A percentile compares a stretch with the other conserved stretches of the same genome.
These are phyloP conservation scores for Sporobolomyces pararoseus DNA, from an alignment of 768 basidiomycete genomes.

Conservation along the genomic window DNA sequence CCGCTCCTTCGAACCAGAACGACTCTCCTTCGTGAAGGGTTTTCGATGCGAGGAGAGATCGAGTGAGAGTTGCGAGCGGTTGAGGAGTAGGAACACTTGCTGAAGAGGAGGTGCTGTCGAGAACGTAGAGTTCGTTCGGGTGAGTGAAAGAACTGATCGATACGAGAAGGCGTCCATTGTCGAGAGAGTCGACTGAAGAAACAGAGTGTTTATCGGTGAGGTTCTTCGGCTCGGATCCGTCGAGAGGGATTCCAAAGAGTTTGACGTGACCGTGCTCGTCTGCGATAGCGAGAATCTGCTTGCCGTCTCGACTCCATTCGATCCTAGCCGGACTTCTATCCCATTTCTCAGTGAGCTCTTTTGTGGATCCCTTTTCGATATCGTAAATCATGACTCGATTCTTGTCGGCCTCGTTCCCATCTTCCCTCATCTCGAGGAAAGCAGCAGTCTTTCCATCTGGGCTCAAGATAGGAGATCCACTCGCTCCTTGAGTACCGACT, in stretches of 20 bases:
- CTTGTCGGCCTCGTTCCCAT: slow-evolving; percentile 85
- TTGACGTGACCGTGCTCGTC: slow-evolving; percentile 76
- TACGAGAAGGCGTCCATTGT: slow-evolving; percentile 60
- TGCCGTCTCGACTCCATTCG: slow-evolving; percentile 37
- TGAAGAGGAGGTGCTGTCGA: not conserved
- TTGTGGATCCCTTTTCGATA: slow-evolving; percentile 62
- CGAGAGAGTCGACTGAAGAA: slow-evolving; percentile 31
- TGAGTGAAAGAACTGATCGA: slow-evolving; percentile 68
- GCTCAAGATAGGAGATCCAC: slow-evolving; percentile 66
- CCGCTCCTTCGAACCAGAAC: slow-evolving; percentile 85
- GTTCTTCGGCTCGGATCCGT: slow-evolving; percentile 53
- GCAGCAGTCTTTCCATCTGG: slow-evolving; percentile 66
- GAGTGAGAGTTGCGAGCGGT: slow-evolving; percentile 59
- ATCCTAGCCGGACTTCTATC: slow-evolving; percentile 62
- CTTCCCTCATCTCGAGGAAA: slow-evolving; percentile 80
- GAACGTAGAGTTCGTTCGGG: slow-evolving; percentile 73
- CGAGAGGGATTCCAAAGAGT: slow-evolving; percentile 66
- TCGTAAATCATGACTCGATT: slow-evolving; percentile 68
- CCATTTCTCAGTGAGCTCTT: slow-evolving; percentile 75
- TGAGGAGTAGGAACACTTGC: too few species aligned
- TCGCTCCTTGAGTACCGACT: slow-evolving; percentile 77
- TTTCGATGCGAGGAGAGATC: slow-evolving; percentile 59
- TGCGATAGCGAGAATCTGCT: slow-evolving; percentile 59
- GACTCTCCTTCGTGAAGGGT: slow-evolving; percentile 64
- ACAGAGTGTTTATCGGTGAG: slow-evolving; percentile 63